Evolutionary conservation across 306 rosid species (phyloP).

Genomic region (Calophaca sinica): DNA sequence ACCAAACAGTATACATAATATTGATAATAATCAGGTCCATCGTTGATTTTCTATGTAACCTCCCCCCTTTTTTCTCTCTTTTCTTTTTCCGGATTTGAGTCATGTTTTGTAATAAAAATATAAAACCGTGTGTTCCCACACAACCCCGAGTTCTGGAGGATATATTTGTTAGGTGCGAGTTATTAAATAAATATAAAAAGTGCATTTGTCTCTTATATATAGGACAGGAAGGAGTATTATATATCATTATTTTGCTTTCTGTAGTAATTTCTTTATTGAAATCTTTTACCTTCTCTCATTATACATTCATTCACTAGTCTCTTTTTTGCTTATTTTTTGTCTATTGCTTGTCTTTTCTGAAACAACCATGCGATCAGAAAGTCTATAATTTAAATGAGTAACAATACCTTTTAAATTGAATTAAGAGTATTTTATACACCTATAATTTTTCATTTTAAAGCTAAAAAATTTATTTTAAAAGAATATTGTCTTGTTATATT

Average conservation of each 20-base stretch:
- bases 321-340: no score
- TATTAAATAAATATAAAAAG: no score
- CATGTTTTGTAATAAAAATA: conserved; percentile 5
- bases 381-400: no score
- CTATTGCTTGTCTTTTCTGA: background rate
- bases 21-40: conserved; percentile 48
- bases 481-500: background rate
- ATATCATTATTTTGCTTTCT: background rate
- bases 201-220: no score
- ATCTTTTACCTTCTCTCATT: background rate
- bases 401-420: no score
- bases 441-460: no score
- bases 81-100: background rate
- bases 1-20: conserved; percentile 52
- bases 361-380: background rate
- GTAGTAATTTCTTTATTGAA: no score
- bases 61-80: no score
- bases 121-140: background rate
- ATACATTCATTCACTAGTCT: background rate
- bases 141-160: background rate
- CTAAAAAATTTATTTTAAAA: no score
- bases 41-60: no score
- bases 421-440: no score
- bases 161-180: background rate
- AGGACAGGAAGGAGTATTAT: no score